These are phyloP conservation scores for Ephemerocybe angulata DNA, from an alignment of 768 basidiomycete genomes.

Conservation along the genomic window DNA sequence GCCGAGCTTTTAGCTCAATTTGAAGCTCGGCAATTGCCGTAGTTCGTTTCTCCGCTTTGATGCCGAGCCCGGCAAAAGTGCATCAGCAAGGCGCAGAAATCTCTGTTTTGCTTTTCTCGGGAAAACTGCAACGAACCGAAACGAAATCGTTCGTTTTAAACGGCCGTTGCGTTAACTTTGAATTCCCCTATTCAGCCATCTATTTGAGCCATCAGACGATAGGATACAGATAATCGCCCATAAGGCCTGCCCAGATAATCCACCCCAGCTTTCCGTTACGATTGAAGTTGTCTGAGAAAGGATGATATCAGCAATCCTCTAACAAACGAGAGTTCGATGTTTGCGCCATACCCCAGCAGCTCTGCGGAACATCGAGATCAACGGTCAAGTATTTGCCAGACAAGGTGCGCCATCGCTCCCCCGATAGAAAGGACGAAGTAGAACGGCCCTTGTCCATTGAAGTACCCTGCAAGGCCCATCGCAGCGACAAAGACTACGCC, in stretches of 20 bases:
- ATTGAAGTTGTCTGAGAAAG: conserved; percentile 40
- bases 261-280: conserved; percentile 45
- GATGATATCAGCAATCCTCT: not conserved
- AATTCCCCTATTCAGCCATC: no score
- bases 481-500: conserved; percentile 48
- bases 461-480: conserved; percentile 49
- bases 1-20: no score
- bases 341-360: conserved; percentile 47
- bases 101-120: no score
- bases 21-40: no score
- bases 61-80: no score
- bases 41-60: no score
- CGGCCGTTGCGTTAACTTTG: no score
- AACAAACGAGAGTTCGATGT: not conserved
- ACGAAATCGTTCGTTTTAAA: no score
- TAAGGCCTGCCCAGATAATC: conserved; percentile 42
- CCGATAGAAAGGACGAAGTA: conserved; percentile 46
- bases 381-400: conserved; percentile 47
- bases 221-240: conserved; percentile 32
- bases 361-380: conserved; percentile 38
- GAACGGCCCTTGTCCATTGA: conserved; percentile 46
- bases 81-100: no score
- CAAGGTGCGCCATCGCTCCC: conserved; percentile 40
- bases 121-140: no score
- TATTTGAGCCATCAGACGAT: no score